Conservation (phyloP, 768 basidiomycete species). For the Rubroboletus pulcherrimus region DNA sequence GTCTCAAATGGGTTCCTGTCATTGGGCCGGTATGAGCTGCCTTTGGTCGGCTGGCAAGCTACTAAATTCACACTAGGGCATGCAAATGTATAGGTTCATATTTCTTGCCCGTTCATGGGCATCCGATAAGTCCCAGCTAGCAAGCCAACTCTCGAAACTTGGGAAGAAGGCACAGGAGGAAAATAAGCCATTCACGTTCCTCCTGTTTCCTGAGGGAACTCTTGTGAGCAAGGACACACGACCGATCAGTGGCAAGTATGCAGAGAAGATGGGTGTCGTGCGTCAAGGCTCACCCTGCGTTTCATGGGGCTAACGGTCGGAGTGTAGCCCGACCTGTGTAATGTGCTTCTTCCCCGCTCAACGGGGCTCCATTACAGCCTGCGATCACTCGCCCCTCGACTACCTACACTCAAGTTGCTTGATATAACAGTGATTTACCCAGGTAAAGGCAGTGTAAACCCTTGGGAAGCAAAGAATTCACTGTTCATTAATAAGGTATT, state of each 20-base stretch:
- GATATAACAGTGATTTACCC: constrained; percentile 93
- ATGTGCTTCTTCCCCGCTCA: constrained; percentile 87
- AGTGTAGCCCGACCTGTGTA: constrained; percentile 67
- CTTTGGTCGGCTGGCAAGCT: neutral
- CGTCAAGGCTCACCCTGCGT: constrained; percentile 33
- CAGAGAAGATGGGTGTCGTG: constrained; percentile 85
- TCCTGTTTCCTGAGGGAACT: constrained; percentile 96
- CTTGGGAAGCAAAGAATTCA: neutral
- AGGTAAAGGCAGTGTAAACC: constrained; percentile 40
- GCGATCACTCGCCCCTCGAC: constrained; percentile 71
- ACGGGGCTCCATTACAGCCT: constrained; percentile 87
- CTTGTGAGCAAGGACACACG: constrained; percentile 84
- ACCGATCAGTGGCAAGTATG: constrained; percentile 81
- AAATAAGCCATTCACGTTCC: constrained; percentile 70
- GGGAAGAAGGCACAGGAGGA: constrained; percentile 65
- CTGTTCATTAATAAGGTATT: constrained; percentile 46
- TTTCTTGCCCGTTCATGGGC: constrained; percentile 92
- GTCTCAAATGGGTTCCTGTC: constrained; percentile 80
- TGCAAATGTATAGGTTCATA: constrained; percentile 94
- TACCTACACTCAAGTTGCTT: constrained; percentile 75
- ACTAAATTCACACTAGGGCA: constrained; percentile 49
- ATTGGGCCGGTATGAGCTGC: constrained; percentile 71
- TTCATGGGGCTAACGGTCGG: constrained; percentile 8
- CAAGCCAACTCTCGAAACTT: constrained; percentile 60
- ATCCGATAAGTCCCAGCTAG: constrained; percentile 68